A percentile compares a stretch with the other conserved stretches of the same genome.
Evolutionary conservation across 345 rosid species (phyloP).

Genomic region (Raphanus raphanistrum): DNA sequence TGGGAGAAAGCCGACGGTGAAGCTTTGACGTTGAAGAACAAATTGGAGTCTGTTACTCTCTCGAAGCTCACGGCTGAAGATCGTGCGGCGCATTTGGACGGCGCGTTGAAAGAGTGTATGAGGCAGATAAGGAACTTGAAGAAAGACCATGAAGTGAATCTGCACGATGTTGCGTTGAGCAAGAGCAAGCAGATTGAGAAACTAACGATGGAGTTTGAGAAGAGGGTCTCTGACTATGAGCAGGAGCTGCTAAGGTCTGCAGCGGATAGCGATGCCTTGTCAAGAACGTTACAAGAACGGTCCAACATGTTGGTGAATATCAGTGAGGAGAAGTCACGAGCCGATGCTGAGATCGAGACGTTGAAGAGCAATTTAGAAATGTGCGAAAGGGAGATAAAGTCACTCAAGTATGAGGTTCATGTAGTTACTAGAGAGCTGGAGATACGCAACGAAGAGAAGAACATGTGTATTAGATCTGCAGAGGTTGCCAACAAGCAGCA

Average conservation of each 20-base stretch:
- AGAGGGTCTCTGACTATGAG: conserved; percentile 53
- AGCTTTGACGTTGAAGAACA: conserved; percentile 67
- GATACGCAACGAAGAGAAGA: conserved; percentile 93
- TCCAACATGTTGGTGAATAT: conserved; percentile 70
- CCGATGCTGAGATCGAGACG: conserved; percentile 76
- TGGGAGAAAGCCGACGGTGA: conserved; percentile 97
- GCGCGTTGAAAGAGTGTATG: conserved; percentile 91
- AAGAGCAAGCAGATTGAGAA: conserved; percentile 68
- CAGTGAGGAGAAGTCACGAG: conserved; percentile 74
- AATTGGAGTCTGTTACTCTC: conserved; percentile 70
- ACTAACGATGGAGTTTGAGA: conserved; percentile 61
- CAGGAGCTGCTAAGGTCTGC: conserved; percentile 73
- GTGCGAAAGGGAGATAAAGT: conserved; percentile 78
- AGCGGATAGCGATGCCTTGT: conserved; percentile 71
- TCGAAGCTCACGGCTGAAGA: conserved; percentile 80
- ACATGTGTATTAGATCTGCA: conserved; percentile 89
- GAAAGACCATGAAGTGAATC: conserved; percentile 76
- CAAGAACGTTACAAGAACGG: conserved; percentile 80
- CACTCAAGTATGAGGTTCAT: conserved; percentile 82
- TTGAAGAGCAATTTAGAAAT: conserved; percentile 78
- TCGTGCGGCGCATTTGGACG: conserved; percentile 78
- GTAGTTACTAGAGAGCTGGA: conserved; percentile 79
- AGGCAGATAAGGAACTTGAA: conserved; percentile 77
- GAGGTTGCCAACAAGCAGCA: conserved; percentile 92
- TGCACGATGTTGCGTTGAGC: conserved; percentile 60